Conservation (phyloP, 805 yeast species). For the Yamadazyma sp. region DNA sequence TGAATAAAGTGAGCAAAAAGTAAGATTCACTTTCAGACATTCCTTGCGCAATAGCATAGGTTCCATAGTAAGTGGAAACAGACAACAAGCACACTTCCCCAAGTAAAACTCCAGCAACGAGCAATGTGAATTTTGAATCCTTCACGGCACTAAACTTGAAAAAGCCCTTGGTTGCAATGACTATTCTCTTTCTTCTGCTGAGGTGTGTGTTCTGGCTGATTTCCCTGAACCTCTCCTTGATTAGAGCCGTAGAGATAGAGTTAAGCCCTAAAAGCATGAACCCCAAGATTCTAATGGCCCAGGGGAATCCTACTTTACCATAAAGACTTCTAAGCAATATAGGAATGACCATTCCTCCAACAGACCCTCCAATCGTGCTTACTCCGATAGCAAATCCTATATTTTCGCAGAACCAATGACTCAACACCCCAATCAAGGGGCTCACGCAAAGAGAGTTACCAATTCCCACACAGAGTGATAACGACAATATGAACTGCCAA, state of each 20-base stretch:
- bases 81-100: constrained; percentile 54
- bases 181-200: constrained; percentile 1
- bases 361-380: constrained; percentile 65
- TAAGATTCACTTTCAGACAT: constrained; percentile 43
- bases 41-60: constrained; percentile 56
- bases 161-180: constrained; percentile 3
- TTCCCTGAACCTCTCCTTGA: constrained; percentile 25
- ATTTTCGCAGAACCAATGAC: constrained; percentile 66
- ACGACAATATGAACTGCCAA: constrained; percentile 60
- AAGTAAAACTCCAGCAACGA: constrained; percentile 42
- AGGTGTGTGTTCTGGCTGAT: not conserved
- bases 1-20: constrained; percentile 46
- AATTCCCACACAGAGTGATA: constrained; percentile 45
- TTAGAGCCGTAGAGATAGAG: constrained; percentile 24
- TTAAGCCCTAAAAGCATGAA: constrained; percentile 30
- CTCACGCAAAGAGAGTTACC: constrained; percentile 62
- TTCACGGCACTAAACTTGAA: constrained; percentile 26
- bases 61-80: constrained; percentile 53
- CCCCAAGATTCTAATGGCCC: constrained; percentile 56
- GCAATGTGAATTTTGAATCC: constrained; percentile 34
- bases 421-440: constrained; percentile 60
- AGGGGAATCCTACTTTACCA: constrained; percentile 51
- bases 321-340: constrained; percentile 48
- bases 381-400: constrained; percentile 50
- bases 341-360: constrained; percentile 66